Conservation (phyloP, 805 yeast genomes). For the Candida berthetii region DNA sequence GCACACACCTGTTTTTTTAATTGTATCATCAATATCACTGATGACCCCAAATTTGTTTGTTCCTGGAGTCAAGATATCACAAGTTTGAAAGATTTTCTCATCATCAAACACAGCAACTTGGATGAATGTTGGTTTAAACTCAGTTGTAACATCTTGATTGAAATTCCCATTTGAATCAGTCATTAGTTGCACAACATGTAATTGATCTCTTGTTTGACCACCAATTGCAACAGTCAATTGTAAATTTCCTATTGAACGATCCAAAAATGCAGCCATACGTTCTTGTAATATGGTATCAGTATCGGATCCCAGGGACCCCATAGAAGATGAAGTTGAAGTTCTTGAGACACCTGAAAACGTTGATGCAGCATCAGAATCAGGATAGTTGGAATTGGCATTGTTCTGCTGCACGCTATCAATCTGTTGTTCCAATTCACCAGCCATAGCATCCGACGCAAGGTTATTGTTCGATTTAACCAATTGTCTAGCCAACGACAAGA, state of each 20-base stretch:
- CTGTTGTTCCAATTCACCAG: constrained; percentile 30
- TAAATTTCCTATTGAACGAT: constrained; percentile 56
- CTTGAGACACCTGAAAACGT: constrained; percentile 3
- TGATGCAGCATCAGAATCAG: constrained; percentile 20
- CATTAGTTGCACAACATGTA: constrained; percentile 26
- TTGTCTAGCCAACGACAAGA: constrained; percentile 65
- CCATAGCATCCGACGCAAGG: constrained; percentile 15
- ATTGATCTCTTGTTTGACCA: constrained; percentile 31
- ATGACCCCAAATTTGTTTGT: constrained; percentile 62
- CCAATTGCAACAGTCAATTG: constrained; percentile 51
- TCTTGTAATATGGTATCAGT: constrained; percentile 49
- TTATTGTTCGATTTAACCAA: constrained; percentile 37
- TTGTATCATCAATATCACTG: constrained; percentile 93
- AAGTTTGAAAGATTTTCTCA: constrained; percentile 39
- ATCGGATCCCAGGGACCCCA: constrained; percentile 7
- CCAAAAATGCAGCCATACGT: constrained; percentile 65
- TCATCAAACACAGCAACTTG: constrained; percentile 43
- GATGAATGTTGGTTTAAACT: constrained; percentile 55
- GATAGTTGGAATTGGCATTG: constrained; percentile 2
- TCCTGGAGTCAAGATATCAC: constrained; percentile 37
- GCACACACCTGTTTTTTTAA: constrained; percentile 83
- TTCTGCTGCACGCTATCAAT: constrained; percentile 19
- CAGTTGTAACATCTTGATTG: constrained; percentile 41
- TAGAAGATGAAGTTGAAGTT: constrained; percentile 1
- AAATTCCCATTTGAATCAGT: constrained; percentile 72